Evolutionary conservation across 352 stramenopile species (phyloP), one percentile per base, ranked within the genome.

Genomic region (Thraustochytrium striatum): DNA sequence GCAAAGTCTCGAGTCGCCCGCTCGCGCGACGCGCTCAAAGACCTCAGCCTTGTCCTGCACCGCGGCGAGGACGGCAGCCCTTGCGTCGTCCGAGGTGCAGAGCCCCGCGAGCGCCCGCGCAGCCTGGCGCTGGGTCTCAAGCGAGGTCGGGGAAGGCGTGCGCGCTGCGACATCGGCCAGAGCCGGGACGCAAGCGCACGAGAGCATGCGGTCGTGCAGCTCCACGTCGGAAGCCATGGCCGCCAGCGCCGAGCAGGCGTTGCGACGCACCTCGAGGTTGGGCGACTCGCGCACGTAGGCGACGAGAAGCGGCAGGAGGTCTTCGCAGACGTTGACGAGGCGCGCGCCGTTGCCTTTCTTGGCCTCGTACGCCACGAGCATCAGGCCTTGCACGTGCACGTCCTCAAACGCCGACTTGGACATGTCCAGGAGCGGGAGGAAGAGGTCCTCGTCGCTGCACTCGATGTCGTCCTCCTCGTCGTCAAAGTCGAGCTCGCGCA

Each of bases 361-460:
- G 25, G 52, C 65, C 39, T 75, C 65, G 7, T 13, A 41, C 7
- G 65, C 65, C 3, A 75, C 65, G 9, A 75, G 50, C 41, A 43
- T 32, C 16, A 75, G 65, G 25, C 65, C 65, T 30, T 75, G 65
- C 11, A 75, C 65, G 52, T 75, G 65, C n/a, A 75, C 65, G 52
- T 75, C 65, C 16, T 55, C 65, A n/a, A 75, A 75, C 11, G 65
- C 41, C 35, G 52, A 30, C n/a, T 25, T n/a, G 65, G 41, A 55
- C 65, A 75, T 75, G 32, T 75, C 65, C 8, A 75, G 30, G 3
- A 75, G 43, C 5, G 65, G 65, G 41, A 30, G 13, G 65, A 55
- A 75, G 30, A 75, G 44, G n/a, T 75, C 65, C 44, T 75, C 65
- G 11, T 75, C 65, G 43, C 39, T 32, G 5, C 50, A 30, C 5